These are phyloP conservation scores for Prototheca cutis DNA, from an alignment of 163 green algal species.

Conservation along the genomic window DNA sequence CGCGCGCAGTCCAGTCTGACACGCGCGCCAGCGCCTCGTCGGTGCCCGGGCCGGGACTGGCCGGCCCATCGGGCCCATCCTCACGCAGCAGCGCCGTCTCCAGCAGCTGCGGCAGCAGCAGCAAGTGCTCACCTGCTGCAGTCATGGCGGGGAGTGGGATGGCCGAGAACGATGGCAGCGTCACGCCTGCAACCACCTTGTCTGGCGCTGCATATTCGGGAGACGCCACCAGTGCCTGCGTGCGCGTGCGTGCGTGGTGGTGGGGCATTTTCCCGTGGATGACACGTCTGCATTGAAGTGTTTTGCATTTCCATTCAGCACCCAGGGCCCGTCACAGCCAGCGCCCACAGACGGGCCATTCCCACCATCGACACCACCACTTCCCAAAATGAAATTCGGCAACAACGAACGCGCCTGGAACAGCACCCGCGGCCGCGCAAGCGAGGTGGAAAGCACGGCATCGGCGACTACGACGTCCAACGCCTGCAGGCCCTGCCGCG, in stretches of 20 bases:
- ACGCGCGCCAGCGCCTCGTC: slow-evolving; percentile 13
- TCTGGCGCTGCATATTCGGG: neutral
- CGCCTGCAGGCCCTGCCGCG: neutral
- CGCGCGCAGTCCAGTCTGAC: slow-evolving; percentile 65
- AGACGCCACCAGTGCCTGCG: neutral
- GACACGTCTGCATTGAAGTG: no score
- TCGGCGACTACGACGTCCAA: slow-evolving; percentile 36
- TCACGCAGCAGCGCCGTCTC: slow-evolving; percentile 46
- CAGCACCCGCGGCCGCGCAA: slow-evolving; percentile 18
- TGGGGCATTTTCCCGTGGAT: no score
- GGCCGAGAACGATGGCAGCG: slow-evolving; percentile 71
- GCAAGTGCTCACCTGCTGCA: slow-evolving; percentile 68
- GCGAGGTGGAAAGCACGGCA: slow-evolving; percentile 29
- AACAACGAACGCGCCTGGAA: neutral
- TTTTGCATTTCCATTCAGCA: no score
- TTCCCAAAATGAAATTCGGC: no score
- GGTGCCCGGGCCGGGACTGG: slow-evolving; percentile 1
- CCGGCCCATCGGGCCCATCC: slow-evolving; percentile 27
- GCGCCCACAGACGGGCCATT: no score
- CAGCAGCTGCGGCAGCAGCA: slow-evolving; percentile 82
- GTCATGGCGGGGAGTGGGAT: slow-evolving; percentile 76
- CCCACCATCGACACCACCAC: no score
- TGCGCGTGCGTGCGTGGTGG: no score
- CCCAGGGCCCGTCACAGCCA: no score
- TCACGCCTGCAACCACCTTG: neutral